Conservation (phyloP, 169 alveolate genomes). For the Plasmodium chabaudi region DNA sequence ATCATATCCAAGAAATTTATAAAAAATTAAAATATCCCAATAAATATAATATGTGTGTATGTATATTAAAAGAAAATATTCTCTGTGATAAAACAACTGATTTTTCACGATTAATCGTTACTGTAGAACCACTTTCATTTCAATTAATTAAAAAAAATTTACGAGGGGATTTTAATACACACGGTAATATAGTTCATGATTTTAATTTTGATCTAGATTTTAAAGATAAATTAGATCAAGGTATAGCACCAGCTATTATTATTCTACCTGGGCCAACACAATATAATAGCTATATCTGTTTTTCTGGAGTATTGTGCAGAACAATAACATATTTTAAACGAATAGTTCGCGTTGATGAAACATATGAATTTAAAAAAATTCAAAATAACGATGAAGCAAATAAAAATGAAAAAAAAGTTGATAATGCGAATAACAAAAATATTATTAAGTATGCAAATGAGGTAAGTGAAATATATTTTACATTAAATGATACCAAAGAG, state of each 20-base stretch:
- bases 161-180: slow-evolving; percentile 9
- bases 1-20: slow-evolving; percentile 28
- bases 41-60: slow-evolving; percentile 53
- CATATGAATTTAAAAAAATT: not conserved
- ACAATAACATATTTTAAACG: slow-evolving; percentile 23
- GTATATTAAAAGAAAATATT: slow-evolving; percentile 17
- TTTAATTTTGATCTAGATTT: slow-evolving; percentile 31
- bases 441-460: not conserved
- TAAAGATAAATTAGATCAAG: slow-evolving; percentile 4
- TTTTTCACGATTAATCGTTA: slow-evolving; percentile 13
- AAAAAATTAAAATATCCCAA: slow-evolving; percentile 39
- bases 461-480: slow-evolving; percentile 15
- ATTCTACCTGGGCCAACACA: slow-evolving; percentile 40
- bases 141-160: not conserved
- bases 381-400: not conserved
- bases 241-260: slow-evolving; percentile 37
- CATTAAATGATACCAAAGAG: slow-evolving; percentile 67
- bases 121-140: not conserved
- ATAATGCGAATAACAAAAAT: not conserved
- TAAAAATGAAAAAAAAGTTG: not conserved
- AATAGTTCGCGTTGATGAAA: not conserved
- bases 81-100: slow-evolving; percentile 26
- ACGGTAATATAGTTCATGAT: slow-evolving; percentile 8
- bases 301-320: slow-evolving; percentile 49
- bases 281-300: slow-evolving; percentile 50